These are phyloP conservation scores for Syzygium jambos DNA, from an alignment of 345 rosid species.

Conservation along the genomic window DNA sequence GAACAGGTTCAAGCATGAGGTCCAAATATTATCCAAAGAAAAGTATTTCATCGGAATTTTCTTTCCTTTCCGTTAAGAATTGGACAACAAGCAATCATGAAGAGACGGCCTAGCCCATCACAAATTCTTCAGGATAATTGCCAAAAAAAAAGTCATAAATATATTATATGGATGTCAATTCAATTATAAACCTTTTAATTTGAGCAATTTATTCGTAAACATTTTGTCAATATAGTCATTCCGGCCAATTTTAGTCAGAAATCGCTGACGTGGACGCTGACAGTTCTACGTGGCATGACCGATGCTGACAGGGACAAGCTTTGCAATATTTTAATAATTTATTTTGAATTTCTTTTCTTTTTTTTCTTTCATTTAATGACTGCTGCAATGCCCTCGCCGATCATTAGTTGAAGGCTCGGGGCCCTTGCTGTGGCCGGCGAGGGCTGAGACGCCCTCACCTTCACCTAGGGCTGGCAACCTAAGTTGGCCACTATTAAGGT, in stretches of 20 bases:
- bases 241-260: neutral
- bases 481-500: no score
- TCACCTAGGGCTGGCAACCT: no score
- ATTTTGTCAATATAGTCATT: neutral
- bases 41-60: neutral
- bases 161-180: fast-evolving
- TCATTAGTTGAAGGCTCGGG: no score
- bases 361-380: no score
- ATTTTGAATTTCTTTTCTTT: no score
- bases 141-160: neutral
- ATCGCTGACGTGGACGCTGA: fast-evolving
- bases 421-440: no score
- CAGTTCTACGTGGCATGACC: neutral
- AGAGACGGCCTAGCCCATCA: neutral
- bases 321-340: neutral
- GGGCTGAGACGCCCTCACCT: no score
- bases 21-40: neutral
- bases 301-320: fast-evolving
- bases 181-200: neutral
- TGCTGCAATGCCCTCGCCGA: no score
- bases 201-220: neutral
- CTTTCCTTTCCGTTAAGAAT: neutral
- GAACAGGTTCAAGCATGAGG: neutral
- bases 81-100: neutral
- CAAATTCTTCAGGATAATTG: neutral